Conservation (phyloP, 352 stramenopile species). For the Albugo candida region DNA sequence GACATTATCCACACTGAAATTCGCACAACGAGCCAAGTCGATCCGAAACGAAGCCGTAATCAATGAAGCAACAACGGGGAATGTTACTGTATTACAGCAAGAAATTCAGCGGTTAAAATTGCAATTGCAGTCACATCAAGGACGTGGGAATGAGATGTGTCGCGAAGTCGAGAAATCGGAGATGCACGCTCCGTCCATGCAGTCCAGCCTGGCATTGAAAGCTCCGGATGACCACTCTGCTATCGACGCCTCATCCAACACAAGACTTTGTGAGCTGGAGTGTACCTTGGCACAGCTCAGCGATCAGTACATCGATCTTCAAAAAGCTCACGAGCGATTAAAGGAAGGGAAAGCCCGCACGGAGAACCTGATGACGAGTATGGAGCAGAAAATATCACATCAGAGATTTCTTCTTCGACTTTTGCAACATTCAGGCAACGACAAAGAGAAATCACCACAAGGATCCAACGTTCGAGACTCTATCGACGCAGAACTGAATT, state of each 20-base stretch:
- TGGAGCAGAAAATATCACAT: slow-evolving; percentile 38
- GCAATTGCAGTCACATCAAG: slow-evolving; percentile 33
- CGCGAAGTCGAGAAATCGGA: slow-evolving; percentile 12
- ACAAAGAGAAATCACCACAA: not conserved
- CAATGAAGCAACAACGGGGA: slow-evolving; percentile 64
- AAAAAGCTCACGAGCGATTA: slow-evolving; percentile 33
- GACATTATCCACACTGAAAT: slow-evolving; percentile 70
- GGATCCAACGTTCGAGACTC: slow-evolving; percentile 6
- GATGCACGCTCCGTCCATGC: slow-evolving; percentile 3
- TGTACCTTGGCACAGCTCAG: slow-evolving; percentile 29
- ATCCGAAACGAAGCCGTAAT: slow-evolving; percentile 73
- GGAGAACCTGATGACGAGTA: slow-evolving; percentile 22
- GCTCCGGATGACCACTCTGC: not conserved
- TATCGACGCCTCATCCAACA: slow-evolving; percentile 18
- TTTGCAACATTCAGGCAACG: not conserved
- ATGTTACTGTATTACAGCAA: slow-evolving; percentile 37
- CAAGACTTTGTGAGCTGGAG: slow-evolving; percentile 40
- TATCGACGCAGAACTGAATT: slow-evolving; percentile 13
- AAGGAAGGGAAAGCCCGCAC: slow-evolving; percentile 31
- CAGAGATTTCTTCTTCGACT: slow-evolving; percentile 39
- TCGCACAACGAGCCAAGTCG: slow-evolving; percentile 65
- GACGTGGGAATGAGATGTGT: not conserved
- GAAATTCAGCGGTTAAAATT: slow-evolving; percentile 38
- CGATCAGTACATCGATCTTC: slow-evolving; percentile 33
- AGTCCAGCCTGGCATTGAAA: not conserved